These are phyloP conservation scores for Pseudisothecium myosuroides DNA, from an alignment of 225 moss, liverwort and hornwort species.

Conservation along the genomic window DNA sequence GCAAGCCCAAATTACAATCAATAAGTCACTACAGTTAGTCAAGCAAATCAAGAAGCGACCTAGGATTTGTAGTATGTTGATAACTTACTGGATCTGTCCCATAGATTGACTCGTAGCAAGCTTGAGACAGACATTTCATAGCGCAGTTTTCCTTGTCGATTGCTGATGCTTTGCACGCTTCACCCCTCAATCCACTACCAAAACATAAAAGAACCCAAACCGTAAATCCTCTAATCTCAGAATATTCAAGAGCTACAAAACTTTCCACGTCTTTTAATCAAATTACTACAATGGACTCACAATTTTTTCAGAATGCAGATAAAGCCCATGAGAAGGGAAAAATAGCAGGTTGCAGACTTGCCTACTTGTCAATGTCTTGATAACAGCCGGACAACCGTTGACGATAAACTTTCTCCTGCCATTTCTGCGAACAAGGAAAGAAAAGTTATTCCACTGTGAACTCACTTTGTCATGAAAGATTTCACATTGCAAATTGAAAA, in stretches of 20 bases:
- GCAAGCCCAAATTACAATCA: not conserved
- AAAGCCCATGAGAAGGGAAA: not conserved
- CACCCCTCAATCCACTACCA: conserved; percentile 39
- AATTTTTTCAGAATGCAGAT: not conserved
- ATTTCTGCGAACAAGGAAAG: conserved; percentile 18
- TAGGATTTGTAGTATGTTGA: not conserved
- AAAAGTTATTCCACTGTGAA: not conserved
- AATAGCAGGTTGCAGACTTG: conserved; percentile 9
- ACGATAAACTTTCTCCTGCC: conserved; percentile 47
- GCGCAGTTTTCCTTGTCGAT: conserved; percentile 72
- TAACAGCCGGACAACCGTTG: conserved; percentile 22
- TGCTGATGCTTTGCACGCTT: conserved; percentile 27
- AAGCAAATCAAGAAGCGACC: not conserved
- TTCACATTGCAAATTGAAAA: not conserved
- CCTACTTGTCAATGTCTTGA: conserved; percentile 48
- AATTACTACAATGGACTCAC: not conserved
- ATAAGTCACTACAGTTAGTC: not conserved
- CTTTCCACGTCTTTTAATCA: not conserved
- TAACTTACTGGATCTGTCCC: conserved; percentile 57
- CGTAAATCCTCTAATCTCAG: not conserved
- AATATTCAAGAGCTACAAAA: not conserved
- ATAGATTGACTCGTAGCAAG: conserved; percentile 61
- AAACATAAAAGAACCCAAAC: not conserved
- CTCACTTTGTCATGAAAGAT: not conserved
- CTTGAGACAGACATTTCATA: conserved; percentile 54